phyloP scores from a whole-genome alignment of 2,329 filamentous ascomycete genomes.

The Fusarium temperatum region DNA sequence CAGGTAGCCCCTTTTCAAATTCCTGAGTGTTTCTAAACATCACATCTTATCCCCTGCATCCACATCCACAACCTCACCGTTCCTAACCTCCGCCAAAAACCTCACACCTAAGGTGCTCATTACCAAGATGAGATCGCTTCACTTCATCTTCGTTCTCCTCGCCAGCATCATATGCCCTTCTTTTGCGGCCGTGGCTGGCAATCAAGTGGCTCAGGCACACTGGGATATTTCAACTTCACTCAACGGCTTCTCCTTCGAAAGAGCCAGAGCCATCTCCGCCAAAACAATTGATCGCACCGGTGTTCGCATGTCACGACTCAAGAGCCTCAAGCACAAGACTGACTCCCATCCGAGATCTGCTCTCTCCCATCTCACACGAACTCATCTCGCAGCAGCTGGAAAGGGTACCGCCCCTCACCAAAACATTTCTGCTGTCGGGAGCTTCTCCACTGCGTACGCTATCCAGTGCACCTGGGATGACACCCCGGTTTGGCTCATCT shows the following conservation, averaged over 20 bases:
- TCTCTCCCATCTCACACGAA: conserved; percentile 43
- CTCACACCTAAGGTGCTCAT: neutral
- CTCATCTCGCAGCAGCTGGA: conserved; percentile 19
- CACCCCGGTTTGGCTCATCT: conserved; percentile 51
- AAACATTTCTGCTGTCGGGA: conserved; percentile 51
- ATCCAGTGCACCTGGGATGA: conserved; percentile 53
- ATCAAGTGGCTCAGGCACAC: neutral
- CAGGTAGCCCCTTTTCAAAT: neutral
- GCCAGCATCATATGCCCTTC: neutral
- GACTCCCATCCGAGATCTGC: conserved; percentile 38
- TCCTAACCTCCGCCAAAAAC: no score
- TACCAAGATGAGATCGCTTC: neutral
- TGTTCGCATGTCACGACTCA: conserved; percentile 47
- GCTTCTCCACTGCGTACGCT: conserved; percentile 54
- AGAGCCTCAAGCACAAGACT: conserved; percentile 39
- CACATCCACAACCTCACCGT: neutral
- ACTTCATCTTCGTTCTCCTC: neutral
- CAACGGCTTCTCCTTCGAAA: conserved; percentile 51
- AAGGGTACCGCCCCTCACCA: conserved; percentile 41
- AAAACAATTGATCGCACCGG: conserved; percentile 44
- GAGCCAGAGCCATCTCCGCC: conserved; percentile 41
- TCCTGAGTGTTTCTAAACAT: neutral
- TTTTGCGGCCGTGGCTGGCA: neutral
- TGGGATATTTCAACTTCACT: conserved; percentile 50
- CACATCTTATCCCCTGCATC: neutral